Base-by-base conservation (phyloP, 2,329 filamentous ascomycete genomes). In the Stachybotrys chartarum region DNA sequence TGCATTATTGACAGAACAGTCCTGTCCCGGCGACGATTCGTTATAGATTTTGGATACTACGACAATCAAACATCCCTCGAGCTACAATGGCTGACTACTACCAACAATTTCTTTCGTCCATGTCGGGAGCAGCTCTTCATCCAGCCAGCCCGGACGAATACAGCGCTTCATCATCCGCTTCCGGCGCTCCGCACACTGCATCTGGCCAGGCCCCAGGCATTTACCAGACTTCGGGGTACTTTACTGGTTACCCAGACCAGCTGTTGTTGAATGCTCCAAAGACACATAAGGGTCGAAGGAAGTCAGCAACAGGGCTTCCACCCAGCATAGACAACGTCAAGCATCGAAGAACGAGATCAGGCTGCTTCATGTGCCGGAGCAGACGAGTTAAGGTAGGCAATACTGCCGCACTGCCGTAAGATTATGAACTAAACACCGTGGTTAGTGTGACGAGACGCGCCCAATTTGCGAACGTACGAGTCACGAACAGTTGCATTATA, bases 281-380 rank as follows among this genome's bases (percentile, higher is more conserved):
- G 62, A 60, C 75, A 11, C 74, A 77, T 52, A 75, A 79, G 62
- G 73, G 70, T 58, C 74, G 80, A 52, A 76, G 79, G 55, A 83
- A 82, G 60, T 80, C 79, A 17, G 63, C 59, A 8, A 58, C 62
- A 32, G 65, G 61, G 1, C 68, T 75, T 2, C 78, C 76, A 3
- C 59, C 75, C 51, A 89, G 65, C 24, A 48, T 61, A 44, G 70
- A 95, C 58, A 86, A 88, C 66, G 88, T 95, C 62, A 97, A 97
- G 72, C 93, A 97, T 70, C 87, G 92, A 58, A 85, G 94, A 62
- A 97, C 94, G 48, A 82, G 94, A 63, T 97, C 91, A 60, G 94
- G 94, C 31, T 99, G 94, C 74, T 97, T 79, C 61, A 97, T 92
- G 50, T 99, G 94, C 72, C 83, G 94, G 57, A 87, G 86, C 64